Conservation (phyloP, 768 basidiomycete species). For the Collybia sordida region DNA sequence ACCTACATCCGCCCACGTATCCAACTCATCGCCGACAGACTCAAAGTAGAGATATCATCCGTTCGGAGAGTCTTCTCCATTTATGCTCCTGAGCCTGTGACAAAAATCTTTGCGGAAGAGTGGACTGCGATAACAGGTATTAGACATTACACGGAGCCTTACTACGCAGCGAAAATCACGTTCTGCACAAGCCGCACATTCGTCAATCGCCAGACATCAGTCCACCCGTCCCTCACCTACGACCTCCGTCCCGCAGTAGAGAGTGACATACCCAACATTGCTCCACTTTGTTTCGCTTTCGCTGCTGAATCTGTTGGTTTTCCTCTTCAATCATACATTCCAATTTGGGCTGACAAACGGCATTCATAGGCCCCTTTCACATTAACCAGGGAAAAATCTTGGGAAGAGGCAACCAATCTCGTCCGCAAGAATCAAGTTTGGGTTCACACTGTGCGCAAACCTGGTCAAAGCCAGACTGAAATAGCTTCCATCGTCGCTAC, state of each 20-base stretch:
- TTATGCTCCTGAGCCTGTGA: conserved; percentile 53
- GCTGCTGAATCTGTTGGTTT: conserved; percentile 55
- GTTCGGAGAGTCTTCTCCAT: conserved; percentile 59
- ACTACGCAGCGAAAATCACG: conserved; percentile 62
- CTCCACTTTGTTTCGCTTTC: conserved; percentile 53
- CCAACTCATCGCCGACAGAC: conserved; percentile 33
- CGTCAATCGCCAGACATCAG: conserved; percentile 14
- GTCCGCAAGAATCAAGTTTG: conserved; percentile 51
- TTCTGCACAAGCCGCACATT: conserved; percentile 51
- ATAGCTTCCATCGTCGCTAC: conserved; percentile 69
- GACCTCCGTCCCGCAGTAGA: conserved; percentile 43
- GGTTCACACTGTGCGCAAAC: conserved; percentile 51
- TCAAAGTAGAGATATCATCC: conserved; percentile 32
- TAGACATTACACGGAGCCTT: conserved; percentile 35
- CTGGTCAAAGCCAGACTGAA: conserved; percentile 22
- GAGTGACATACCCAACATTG: conserved; percentile 38
- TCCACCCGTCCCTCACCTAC: conserved; percentile 21
- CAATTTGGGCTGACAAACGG: neutral
- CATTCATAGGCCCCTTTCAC: conserved; percentile 48
- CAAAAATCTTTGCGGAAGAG: conserved; percentile 40
- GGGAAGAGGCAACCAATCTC: conserved; percentile 49
- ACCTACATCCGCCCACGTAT: conserved; percentile 41
- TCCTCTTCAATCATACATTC: neutral
- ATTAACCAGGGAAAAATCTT: conserved; percentile 40
- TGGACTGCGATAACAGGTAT: conserved; percentile 53